phyloP scores from a whole-genome alignment of 192 early-diverging fungal species.

The Coemansia sp. region DNA sequence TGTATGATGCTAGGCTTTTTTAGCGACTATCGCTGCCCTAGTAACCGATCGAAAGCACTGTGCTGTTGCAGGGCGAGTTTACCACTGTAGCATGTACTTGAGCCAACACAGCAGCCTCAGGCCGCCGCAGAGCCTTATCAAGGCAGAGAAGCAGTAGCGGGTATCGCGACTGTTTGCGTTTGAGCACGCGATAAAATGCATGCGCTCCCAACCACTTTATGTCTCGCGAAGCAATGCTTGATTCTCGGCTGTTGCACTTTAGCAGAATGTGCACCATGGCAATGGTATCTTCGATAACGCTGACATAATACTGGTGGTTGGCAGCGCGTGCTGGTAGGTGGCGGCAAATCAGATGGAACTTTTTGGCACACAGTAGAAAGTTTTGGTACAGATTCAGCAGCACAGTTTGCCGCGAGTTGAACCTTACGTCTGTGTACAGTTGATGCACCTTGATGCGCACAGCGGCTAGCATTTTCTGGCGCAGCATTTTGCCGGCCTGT shows the following conservation, averaged over 20 bases:
- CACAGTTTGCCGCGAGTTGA: constrained; percentile 63
- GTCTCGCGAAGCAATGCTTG: constrained; percentile 18
- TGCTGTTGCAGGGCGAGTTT: constrained; percentile 24
- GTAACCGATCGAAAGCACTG: constrained; percentile 28
- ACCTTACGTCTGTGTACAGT: constrained; percentile 62
- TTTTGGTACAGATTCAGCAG: constrained; percentile 81
- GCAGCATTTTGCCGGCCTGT: constrained; percentile 42
- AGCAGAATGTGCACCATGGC: constrained; percentile 31
- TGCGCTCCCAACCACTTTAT: constrained; percentile 53
- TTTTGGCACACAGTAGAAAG: constrained; percentile 70
- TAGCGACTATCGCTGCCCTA: not conserved
- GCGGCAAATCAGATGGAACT: constrained; percentile 54
- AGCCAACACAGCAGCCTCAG: constrained; percentile 12
- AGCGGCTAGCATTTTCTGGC: constrained; percentile 47
- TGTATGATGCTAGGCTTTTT: not conserved
- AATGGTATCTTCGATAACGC: constrained; percentile 19
- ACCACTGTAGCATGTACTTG: constrained; percentile 13
- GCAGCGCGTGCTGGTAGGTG: constrained; percentile 17
- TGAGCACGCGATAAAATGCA: constrained; percentile 51
- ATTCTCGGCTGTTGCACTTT: constrained; percentile 17
- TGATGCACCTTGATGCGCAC: constrained; percentile 38
- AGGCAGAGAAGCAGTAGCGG: constrained; percentile 24
- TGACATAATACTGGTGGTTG: constrained; percentile 14
- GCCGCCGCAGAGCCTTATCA: constrained; percentile 8
- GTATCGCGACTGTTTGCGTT: constrained; percentile 51